Conservation (phyloP, 305 asterid genomes). For the Striga hermonthica region DNA sequence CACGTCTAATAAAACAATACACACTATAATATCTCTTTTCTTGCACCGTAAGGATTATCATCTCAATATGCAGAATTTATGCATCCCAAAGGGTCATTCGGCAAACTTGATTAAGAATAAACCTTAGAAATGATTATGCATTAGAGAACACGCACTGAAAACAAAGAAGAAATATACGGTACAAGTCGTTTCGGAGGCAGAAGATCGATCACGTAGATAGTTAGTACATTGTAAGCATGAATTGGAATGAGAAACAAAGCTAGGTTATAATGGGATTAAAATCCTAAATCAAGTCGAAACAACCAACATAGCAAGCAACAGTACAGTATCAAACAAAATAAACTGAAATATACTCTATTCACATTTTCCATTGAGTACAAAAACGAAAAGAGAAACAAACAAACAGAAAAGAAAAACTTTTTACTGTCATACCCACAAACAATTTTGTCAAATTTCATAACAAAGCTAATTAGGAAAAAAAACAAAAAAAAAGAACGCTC, state of each 20-base stretch:
- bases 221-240: too few species aligned
- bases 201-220: too few species aligned
- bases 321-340: not conserved
- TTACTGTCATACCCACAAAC: not conserved
- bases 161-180: too few species aligned
- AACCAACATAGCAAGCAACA: too few species aligned
- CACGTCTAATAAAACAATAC: not conserved
- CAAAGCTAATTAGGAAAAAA: not conserved
- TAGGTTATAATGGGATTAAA: too few species aligned
- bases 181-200: too few species aligned
- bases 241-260: too few species aligned
- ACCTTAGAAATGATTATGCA: too few species aligned
- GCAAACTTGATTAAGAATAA: too few species aligned
- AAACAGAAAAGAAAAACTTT: conserved; percentile 10
- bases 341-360: not conserved
- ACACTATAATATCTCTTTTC: not conserved
- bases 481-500: not conserved
- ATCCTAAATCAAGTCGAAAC: too few species aligned
- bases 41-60: not conserved
- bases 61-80: not conserved
- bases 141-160: too few species aligned
- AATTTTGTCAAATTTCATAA: conserved; percentile 2
- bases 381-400: not conserved
- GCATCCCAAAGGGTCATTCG: not conserved
- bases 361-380: not conserved